Base-by-base conservation (phyloP, 2,329 filamentous ascomycete genomes). In the Ceratocystis eucalypticola region DNA sequence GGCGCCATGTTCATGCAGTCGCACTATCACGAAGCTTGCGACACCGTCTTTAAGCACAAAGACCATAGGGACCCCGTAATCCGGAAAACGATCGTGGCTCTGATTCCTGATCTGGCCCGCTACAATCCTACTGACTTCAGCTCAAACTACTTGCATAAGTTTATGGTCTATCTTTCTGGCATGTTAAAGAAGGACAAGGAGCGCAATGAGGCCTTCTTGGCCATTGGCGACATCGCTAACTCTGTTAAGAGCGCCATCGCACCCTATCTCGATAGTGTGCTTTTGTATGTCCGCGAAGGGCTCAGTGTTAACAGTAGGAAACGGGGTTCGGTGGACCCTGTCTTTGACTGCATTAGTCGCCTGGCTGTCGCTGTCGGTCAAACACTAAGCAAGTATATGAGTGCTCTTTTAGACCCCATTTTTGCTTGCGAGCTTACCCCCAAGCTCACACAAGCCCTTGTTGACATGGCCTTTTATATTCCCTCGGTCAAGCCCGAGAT, bases 1-100 rank as follows among this genome's bases (percentile, higher is more conserved):
- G 94, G 94, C 65, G 92, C 91, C 71, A 99, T 99, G 93, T 99
- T 96, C 76, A 97, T 99, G 94, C 91, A 96, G 72, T 89, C 92
- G 48, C 86, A 92, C 73, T 99, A 97, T 75, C 85, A 88, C 67
- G 90, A 96, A 71, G 88, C 91, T 10, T 97, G 93, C 74, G 94
- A 99, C 69, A 92, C 94, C 69, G 89, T 96, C 45, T 86, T 93
- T 70, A 88, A 89, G 69, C 89, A 96, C 75, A 96, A 96, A 75
- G 94, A 99, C 71, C 91, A 97, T 71, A 85, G 90, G 65, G 95
- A 99, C 71, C 79, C 85, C 3, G 88, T 91, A 45, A 94, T 97
- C 70, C 84, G 93, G 65, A 88, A 89, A 71, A 95, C 96, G 5
- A 88, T 97, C 41, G 90, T 97, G 46, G 82, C 89, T 65, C 86